Conservation (phyloP, 495 filamentous ascomycete genomes). For the Penicillium robsamsonii region DNA sequence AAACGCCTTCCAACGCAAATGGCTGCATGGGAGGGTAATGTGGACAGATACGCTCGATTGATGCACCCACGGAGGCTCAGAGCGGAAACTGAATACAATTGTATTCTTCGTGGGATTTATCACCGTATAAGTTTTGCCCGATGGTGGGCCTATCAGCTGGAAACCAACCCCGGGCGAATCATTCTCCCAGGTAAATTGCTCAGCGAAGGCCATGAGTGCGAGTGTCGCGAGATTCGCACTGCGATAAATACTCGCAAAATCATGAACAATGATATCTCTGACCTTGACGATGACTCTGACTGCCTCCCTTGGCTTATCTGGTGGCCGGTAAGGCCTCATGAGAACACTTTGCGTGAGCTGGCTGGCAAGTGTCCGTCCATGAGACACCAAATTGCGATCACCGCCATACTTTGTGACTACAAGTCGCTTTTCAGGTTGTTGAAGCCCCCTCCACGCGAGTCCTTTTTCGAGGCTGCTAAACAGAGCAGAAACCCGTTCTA, state of each 20-base stretch:
- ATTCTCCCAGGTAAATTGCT: conserved; percentile 15
- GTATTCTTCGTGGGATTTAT: conserved; percentile 28
- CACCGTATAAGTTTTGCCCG: conserved; percentile 27
- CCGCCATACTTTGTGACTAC: conserved; percentile 19
- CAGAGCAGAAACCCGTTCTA: conserved; percentile 18
- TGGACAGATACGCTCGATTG: conserved; percentile 29
- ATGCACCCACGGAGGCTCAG: conserved; percentile 17
- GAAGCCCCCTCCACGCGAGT: conserved; percentile 17
- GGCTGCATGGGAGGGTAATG: conserved; percentile 27
- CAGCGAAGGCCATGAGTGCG: conserved; percentile 7
- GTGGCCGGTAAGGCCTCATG: conserved; percentile 15
- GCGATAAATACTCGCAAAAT: conserved; percentile 25
- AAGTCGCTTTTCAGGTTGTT: conserved; percentile 9
- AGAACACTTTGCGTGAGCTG: conserved; percentile 14
- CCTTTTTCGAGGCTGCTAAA: conserved; percentile 18
- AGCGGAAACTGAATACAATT: conserved; percentile 17
- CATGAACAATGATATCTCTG: conserved; percentile 25
- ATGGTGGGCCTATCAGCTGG: conserved; percentile 27
- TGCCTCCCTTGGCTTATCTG: conserved; percentile 23
- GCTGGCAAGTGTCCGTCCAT: conserved; percentile 20
- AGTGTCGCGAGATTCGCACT: conserved; percentile 17
- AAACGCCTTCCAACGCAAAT: conserved; percentile 27
- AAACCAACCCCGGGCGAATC: conserved; percentile 14
- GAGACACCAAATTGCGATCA: conserved; percentile 20
- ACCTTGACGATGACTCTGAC: conserved; percentile 16